Base-by-base conservation (phyloP, 1,284 basidiomycete genomes). In the Puccinia novopanici region DNA sequence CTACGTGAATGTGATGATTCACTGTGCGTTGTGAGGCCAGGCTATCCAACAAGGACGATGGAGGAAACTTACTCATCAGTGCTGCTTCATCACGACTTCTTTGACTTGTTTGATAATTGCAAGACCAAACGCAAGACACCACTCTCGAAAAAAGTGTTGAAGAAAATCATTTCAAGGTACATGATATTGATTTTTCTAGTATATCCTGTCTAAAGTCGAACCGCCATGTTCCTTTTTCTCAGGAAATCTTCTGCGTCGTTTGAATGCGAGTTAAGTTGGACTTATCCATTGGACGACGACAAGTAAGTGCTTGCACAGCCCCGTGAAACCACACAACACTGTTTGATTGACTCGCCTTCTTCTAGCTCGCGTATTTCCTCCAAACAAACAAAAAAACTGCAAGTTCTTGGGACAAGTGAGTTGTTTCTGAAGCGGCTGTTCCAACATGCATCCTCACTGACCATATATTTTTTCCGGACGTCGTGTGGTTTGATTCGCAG, bases 11-110 rank as follows among this genome's bases (percentile, higher is more conserved):
- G 34, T 34, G 34, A 34, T 34, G 34, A 9, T 15, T 15, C 4
- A 30, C 8, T 19, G 24, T n/a, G 2, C 48, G 13, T 34, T 3
- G n/a, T 12, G 50, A 67, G 10, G 15, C 37, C 63, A 70, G 79
- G 79, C 61, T 75, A 75, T 22, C 79, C 79, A 12, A 68, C 65
- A 8, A 37, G 57, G n/a, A 81, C 79, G n/a, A 24, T 52, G 37
- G n/a, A 30, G n/a, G 72, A 81, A 74, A 59, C 65, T 50, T 82
- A 67, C 37, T 80, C 72, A 27, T 82, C 81, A 6, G 30, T 74
- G 13, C 52, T 82, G 9, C 54, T 82, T 37, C 80, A 82, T 67
- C 54, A 74, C 15, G 81, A 82, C 34, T 76, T 82, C 55, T 75
- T 82, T 22, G 74, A 74, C 37, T 34, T 82, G 17, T 22, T 82